A percentile compares a stretch with the other conserved stretches of the same genome.
phyloP scores from a whole-genome alignment of 2,329 filamentous ascomycete genomes.

The Onygenales sp. region DNA sequence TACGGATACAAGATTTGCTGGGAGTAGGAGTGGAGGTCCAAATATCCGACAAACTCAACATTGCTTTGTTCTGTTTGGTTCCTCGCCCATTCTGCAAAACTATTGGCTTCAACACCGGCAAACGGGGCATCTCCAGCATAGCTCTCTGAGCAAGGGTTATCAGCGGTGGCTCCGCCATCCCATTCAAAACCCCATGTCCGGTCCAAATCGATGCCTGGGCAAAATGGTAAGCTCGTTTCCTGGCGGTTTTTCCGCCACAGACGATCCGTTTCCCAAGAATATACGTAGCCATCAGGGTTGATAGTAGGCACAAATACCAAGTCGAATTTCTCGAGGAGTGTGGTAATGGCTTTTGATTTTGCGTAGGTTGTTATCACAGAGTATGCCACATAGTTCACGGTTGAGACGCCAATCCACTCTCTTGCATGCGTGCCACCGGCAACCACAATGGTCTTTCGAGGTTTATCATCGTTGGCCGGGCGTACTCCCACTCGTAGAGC shows the following conservation, averaged over 20 bases:
- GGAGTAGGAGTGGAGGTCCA: conserved; percentile 91
- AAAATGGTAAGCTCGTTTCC: conserved; percentile 70
- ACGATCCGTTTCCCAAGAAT: conserved; percentile 84
- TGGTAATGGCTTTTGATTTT: conserved; percentile 60
- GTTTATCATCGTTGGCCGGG: conserved; percentile 38
- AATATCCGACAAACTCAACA: conserved; percentile 68
- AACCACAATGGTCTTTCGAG: conserved; percentile 69
- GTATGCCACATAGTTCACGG: conserved; percentile 85
- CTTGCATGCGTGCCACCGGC: conserved; percentile 83
- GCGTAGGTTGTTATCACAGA: conserved; percentile 76
- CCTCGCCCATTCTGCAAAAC: conserved; percentile 70
- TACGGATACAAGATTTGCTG: conserved; percentile 93
- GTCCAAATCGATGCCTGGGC: conserved; percentile 80
- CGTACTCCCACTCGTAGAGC: conserved; percentile 66
- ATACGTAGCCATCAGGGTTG: conserved; percentile 91
- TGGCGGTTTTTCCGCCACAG: conserved; percentile 94
- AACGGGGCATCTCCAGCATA: conserved; percentile 79
- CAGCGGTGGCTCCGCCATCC: conserved; percentile 56
- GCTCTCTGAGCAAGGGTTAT: conserved; percentile 82
- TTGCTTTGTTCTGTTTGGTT: conserved; percentile 65
- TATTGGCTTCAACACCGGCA: conserved; percentile 67
- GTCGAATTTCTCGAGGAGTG: conserved; percentile 74
- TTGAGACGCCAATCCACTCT: conserved; percentile 93
- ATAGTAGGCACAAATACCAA: conserved; percentile 79
- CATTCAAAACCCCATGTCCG: conserved; percentile 78